These are phyloP conservation scores for Lasiosphaeria miniovina DNA, from an alignment of 495 filamentous ascomycete genomes.

Conservation along the genomic window DNA sequence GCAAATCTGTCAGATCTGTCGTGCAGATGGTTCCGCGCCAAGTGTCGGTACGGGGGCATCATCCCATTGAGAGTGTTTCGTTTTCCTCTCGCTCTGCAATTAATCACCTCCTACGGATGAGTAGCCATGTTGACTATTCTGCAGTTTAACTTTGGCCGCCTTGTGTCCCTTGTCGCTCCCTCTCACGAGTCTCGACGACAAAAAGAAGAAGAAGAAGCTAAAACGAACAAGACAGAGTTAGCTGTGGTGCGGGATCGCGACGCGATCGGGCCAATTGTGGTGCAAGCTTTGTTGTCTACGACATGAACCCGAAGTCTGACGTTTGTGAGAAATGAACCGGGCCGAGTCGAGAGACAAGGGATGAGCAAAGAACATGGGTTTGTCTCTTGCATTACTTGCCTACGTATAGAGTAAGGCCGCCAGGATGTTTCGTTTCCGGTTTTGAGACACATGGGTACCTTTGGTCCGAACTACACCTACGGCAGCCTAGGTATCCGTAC, in stretches of 20 bases:
- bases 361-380: not conserved
- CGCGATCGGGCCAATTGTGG: not conserved
- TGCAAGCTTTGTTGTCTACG: conserved; percentile 5
- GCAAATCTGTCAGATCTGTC: conserved; percentile 38
- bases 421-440: not conserved
- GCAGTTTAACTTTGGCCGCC: too few relatives aligned
- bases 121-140: too few relatives aligned
- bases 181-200: not conserved
- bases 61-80: conserved; percentile 2
- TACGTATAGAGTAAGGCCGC: not conserved
- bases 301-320: conserved; percentile 1
- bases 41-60: conserved; percentile 7
- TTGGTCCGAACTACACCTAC: too few relatives aligned
- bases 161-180: too few relatives aligned
- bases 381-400: conserved; percentile 1
- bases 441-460: not conserved
- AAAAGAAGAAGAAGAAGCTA: not conserved
- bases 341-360: conserved; percentile 23
- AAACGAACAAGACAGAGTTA: not conserved
- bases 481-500: too few relatives aligned
- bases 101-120: not conserved
- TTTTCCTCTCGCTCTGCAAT: not conserved
- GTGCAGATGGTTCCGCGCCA: conserved; percentile 21
- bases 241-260: not conserved
- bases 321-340: conserved; percentile 15